Conservation (phyloP, 805 yeast species). For the Helenozyma baotianmanensis region DNA sequence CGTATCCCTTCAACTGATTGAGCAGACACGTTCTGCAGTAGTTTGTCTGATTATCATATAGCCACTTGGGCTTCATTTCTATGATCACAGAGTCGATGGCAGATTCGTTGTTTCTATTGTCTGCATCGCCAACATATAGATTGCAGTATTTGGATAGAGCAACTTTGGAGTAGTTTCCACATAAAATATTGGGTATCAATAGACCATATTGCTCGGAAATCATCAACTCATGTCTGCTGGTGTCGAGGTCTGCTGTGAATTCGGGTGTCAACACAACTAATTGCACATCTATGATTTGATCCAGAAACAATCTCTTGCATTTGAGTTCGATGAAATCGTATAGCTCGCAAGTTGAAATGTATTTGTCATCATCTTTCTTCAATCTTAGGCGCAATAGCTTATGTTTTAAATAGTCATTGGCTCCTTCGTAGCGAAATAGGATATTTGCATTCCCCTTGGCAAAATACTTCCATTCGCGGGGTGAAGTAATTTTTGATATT, state of each 20-base stretch:
- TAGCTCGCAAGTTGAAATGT: slow-evolving; percentile 37
- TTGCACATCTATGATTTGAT: slow-evolving; percentile 28
- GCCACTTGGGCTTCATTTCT: slow-evolving; percentile 18
- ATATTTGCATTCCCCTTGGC: slow-evolving; percentile 49
- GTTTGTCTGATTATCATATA: slow-evolving; percentile 10
- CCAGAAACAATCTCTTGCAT: slow-evolving; percentile 28
- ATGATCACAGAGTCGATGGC: slow-evolving; percentile 5
- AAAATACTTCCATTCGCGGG: slow-evolving; percentile 39
- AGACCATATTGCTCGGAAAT: slow-evolving; percentile 40
- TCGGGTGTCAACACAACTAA: slow-evolving; percentile 26
- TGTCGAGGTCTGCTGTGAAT: slow-evolving; percentile 26
- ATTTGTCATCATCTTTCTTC: slow-evolving; percentile 30
- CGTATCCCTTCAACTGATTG: slow-evolving; percentile 7
- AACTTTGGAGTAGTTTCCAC: slow-evolving; percentile 25
- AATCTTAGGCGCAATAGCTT: slow-evolving; percentile 37
- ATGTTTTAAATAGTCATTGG: slow-evolving; percentile 24
- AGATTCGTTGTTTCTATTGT: background rate
- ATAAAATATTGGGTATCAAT: slow-evolving; percentile 38
- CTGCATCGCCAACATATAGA: slow-evolving; percentile 19
- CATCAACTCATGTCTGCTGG: slow-evolving; percentile 26
- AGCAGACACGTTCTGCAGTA: slow-evolving; percentile 17
- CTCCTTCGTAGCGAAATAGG: slow-evolving; percentile 39
- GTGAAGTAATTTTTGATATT: slow-evolving; percentile 27
- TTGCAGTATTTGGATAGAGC: slow-evolving; percentile 34
- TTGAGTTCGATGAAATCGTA: slow-evolving; percentile 35